Evolutionary conservation across 2,329 filamentous ascomycete genomes (phyloP), one percentile per base, ranked within the genome.

Genomic region (Nemania serpens): DNA sequence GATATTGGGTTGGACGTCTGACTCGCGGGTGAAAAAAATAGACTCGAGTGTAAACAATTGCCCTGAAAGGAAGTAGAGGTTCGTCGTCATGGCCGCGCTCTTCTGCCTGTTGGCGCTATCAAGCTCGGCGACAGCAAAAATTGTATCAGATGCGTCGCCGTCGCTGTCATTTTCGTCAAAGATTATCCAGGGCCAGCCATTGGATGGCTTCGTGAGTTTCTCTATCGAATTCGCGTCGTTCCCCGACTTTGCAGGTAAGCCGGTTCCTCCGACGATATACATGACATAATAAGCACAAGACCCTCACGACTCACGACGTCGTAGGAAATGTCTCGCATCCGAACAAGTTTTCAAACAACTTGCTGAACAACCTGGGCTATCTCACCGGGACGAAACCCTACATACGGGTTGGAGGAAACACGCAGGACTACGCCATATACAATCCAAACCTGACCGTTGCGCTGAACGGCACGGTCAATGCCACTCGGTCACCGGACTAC

Each of bases 391-490:
- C 77, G 6, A 86, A 85, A 63, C 86, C 86, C 1, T 79, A 84
- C 66, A 82, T 89, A 57, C 78, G 86, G 15, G 84, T 89, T 1
- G 86, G 87, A 3, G 87, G 86, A n/a, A 89, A 88, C 67, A 88
- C 86, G 0, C 86, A 89, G 73, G 86, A 89, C 74, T 87, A 83
- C 64, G 84, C 84, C 5, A 76, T 88, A 39, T 88, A 85, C 72
- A 80, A 88, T 64, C 74, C 79, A 1, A 79, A 78, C 3, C 79
- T 86, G 5, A 70, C 77, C 1, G 75, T 76, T 6, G 82, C 82
- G 5, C 75, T 82, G 10, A 78, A 85, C 51, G 85, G 85, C 33
- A 84, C 79, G 2, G 75, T 82, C 53, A 77, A 86, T 57, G 76
- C 77, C 0, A 70, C 72, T 0, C 76, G 79, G 20, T 85, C 84